Base-by-base conservation (phyloP, 768 basidiomycete genomes). In the Lactarius sanguifluus region DNA sequence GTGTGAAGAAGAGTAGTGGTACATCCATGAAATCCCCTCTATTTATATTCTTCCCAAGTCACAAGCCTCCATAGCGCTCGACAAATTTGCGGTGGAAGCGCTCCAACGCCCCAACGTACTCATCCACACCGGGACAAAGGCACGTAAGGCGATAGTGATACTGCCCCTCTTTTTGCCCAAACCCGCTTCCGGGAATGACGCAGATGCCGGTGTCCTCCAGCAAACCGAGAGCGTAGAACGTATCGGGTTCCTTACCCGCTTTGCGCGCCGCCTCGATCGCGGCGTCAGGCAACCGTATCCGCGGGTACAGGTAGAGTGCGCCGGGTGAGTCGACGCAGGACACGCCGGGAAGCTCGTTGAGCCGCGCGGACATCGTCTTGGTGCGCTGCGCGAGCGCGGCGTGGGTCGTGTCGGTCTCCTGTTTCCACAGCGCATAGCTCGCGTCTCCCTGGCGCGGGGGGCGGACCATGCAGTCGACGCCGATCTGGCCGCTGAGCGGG, bases 101-200 rank as follows among this genome's bases (percentile, higher is more conserved):
- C 78, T 94, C 94, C 57, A 98, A 80, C 73, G 92, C 89, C 40
- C 82, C 82, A 10, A 96, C 90, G 74, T 95, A 98, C 72, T 95
- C 94, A 55, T 96, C 96, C 20, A 94, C 92, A 47, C 93, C 94
- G 2, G 94, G 95, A 72, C 95, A 97, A 70, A 98, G 79, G 72
- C 96, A 97, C 9, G 97, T 99, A 75, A 98, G 78, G 41, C 96
- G 81, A 75, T 97, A 90, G 77, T 99, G 96, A 78, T 87, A 88
- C 73, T 95, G 90, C 30, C 91, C 94, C 59, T 90, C 87, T 77
- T 83, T 89, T 80, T 98, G 96, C 5, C 96, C 96, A 75, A 99
- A 99, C 1, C 96, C 96, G 57, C 87, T 89, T 0, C 96, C 96
- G 6, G 95, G 92, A 5, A 98, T 92, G 25, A 92, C 91, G 72